These are phyloP conservation scores for Gossypium schwendimanii DNA, from an alignment of 441 rosid genomes.

Conservation along the genomic window DNA sequence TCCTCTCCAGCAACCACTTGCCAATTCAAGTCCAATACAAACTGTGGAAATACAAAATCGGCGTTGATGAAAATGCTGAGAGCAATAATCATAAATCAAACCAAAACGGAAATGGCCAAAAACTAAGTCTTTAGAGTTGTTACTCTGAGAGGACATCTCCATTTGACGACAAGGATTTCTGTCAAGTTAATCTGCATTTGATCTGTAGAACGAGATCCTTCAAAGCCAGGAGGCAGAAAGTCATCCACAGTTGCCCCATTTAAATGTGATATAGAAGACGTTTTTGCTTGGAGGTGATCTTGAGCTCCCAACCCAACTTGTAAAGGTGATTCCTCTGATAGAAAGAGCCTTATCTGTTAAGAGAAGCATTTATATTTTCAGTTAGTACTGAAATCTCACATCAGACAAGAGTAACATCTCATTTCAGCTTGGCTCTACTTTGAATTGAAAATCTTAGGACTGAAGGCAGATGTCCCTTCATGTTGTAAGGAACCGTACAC, in stretches of 20 bases:
- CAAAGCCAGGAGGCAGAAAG: slow-evolving; percentile 85
- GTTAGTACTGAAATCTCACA: not conserved
- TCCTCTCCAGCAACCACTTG: slow-evolving; percentile 80
- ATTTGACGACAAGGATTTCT: slow-evolving; percentile 58
- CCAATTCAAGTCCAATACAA: slow-evolving; percentile 42
- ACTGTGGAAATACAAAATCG: slow-evolving; percentile 37
- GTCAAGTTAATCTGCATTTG: slow-evolving; percentile 48
- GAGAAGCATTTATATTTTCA: slow-evolving; percentile 16
- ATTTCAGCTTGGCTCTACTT: not conserved
- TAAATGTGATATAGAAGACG: slow-evolving; percentile 48
- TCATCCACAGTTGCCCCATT: slow-evolving; percentile 48
- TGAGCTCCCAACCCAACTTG: slow-evolving; percentile 72
- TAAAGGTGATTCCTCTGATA: slow-evolving; percentile 85
- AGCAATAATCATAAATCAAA: slow-evolving; percentile 10
- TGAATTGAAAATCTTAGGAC: not conserved
- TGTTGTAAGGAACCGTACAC: not conserved
- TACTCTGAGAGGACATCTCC: slow-evolving; percentile 72
- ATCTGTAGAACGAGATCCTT: slow-evolving; percentile 48
- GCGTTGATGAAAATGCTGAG: slow-evolving; percentile 15
- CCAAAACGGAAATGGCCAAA: not conserved
- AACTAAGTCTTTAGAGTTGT: not conserved
- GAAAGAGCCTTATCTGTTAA: slow-evolving; percentile 67
- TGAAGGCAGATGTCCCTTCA: not conserved
- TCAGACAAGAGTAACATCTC: not conserved
- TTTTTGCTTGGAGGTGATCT: slow-evolving; percentile 94